Base-by-base conservation (phyloP, 1,284 basidiomycete genomes). In the Leccinum insolens region DNA sequence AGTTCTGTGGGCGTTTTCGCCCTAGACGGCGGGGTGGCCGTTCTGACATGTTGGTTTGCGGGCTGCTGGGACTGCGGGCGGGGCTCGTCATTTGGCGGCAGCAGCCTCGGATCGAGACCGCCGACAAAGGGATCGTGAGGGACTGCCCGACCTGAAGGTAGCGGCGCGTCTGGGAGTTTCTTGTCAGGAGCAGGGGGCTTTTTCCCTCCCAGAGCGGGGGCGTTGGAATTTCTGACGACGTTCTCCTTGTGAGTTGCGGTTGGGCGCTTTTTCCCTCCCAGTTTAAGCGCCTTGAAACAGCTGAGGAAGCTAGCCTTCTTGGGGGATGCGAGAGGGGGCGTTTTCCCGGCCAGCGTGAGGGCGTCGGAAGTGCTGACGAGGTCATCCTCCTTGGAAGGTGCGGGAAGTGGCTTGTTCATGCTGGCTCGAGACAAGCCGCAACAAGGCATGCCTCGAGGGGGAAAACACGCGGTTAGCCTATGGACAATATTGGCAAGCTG, bases 351-450 rank as follows among this genome's bases (percentile, higher is more conserved):
- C 3, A 83, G 71, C 1, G 76, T 74, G 44, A 88, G 76, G 1
- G 77, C 76, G 28, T 79, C 74, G 72, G 86, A 82, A 22, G 76
- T 70, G 65, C 82, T 72, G 25, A 78, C 71, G 64, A 88, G 75
- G 65, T 82, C 76, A 67, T 64, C 69, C 62, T 60, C 69, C 60
- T 64, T 76, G 14, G 72, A 71, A 7, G 59, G 72, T 20, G 67
- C 11, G 5, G 69, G 71, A 49, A 65, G 72, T 55, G 68, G 72
- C 63, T 41, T 71, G 65, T 65, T 74, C 72, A 80, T 79, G 71
- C 62, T 71, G 65, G 65, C 11, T 58, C 37, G 60, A 52, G 31
- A 20, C 9, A 63, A 67, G 34, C 66, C 67, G 7, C 8, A 62
- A 52, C 15, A 65, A 52, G 61, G 70, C 74, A 70, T 69, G 75